These are phyloP conservation scores for Fusarium xyrophilum DNA, from an alignment of 2,329 filamentous ascomycete species.

Conservation along the genomic window DNA sequence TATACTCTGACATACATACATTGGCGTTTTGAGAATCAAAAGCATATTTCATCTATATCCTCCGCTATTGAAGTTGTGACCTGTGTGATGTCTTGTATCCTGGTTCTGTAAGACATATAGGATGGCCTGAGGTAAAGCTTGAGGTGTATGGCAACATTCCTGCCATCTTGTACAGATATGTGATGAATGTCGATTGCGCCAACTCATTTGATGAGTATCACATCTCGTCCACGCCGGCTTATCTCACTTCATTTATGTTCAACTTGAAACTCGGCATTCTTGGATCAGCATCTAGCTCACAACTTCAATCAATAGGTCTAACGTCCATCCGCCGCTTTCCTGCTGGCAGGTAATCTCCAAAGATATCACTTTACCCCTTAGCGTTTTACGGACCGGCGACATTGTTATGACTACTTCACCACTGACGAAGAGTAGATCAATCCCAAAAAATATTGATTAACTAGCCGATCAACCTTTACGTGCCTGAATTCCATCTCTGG, in stretches of 20 bases:
- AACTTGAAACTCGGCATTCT: not conserved
- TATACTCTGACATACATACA: conserved; percentile 6
- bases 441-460: conserved; percentile 5
- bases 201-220: not conserved
- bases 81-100: not conserved
- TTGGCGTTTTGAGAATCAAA: conserved; percentile 26
- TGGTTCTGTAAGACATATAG: not conserved
- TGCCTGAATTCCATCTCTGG: conserved; percentile 2
- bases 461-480: conserved; percentile 11
- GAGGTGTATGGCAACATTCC: not conserved
- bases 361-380: not conserved
- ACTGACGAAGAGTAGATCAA: not conserved
- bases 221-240: no score
- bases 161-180: not conserved
- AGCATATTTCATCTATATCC: not conserved
- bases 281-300: not conserved
- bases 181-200: not conserved
- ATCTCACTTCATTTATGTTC: not conserved
- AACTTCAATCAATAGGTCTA: no score
- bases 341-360: not conserved
- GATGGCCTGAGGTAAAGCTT: not conserved
- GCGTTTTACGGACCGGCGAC: not conserved
- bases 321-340: not conserved
- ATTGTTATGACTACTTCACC: not conserved
- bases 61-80: not conserved